Evolutionary conservation across 257 asterid genomes (phyloP).

Genomic region (Gardenia jasminoides): DNA sequence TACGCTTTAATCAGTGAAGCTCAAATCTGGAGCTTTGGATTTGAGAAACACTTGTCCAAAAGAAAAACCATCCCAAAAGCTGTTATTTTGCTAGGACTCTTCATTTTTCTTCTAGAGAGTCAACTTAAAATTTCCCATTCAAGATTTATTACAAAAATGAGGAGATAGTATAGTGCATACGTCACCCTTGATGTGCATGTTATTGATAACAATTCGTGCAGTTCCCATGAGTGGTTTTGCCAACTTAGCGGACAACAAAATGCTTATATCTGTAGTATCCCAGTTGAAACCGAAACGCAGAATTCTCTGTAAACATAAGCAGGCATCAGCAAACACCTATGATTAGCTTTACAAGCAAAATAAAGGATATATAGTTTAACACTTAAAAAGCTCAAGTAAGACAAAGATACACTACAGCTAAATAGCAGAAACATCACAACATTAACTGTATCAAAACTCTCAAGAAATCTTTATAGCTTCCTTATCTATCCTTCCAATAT

Average conservation of each 20-base stretch:
- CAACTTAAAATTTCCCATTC: neutral
- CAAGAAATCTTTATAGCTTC: neutral
- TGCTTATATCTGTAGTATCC: constrained; percentile 76
- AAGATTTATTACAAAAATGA: neutral
- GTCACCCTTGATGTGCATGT: constrained; percentile 93
- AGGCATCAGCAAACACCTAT: constrained; percentile 23
- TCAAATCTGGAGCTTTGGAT: neutral
- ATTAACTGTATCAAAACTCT: neutral
- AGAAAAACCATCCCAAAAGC: neutral
- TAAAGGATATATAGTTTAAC: neutral
- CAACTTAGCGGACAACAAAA: constrained; percentile 83
- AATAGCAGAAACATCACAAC: neutral
- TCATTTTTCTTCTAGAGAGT: neutral
- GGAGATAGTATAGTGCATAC: constrained; percentile 41
- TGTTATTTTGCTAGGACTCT: neutral
- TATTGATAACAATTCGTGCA: constrained; percentile 84
- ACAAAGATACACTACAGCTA: neutral
- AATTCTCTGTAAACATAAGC: constrained; percentile 48
- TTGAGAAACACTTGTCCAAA: neutral
- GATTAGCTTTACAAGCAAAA: neutral
- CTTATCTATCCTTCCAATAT: neutral
- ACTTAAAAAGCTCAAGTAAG: neutral
- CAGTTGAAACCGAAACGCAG: constrained; percentile 88
- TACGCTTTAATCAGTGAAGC: constrained; percentile 1
- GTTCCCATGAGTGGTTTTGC: constrained; percentile 90